Conservation (phyloP, 345 rosid species). For the Arabidopsis arenosa region DNA sequence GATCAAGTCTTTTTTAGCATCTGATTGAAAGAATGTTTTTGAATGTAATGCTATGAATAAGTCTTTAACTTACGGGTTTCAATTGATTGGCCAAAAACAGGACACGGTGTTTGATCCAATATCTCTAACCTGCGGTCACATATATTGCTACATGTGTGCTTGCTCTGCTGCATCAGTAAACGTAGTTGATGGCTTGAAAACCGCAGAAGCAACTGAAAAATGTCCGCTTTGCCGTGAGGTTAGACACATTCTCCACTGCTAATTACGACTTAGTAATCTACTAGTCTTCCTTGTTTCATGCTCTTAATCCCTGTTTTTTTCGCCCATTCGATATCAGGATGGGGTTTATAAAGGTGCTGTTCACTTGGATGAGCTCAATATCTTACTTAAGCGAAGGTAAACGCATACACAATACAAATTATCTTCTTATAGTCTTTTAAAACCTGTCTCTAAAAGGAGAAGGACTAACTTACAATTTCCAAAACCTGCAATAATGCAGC, state of each 20-base stretch:
- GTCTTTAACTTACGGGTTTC: constrained; percentile 3
- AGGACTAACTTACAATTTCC: not conserved
- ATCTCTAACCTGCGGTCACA: constrained; percentile 88
- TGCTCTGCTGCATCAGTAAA: constrained; percentile 93
- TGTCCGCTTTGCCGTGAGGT: constrained; percentile 96
- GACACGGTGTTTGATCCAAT: constrained; percentile 93
- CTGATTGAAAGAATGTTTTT: constrained; percentile 19
- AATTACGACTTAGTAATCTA: not conserved
- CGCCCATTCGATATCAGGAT: constrained; percentile 43
- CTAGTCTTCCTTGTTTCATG: constrained; percentile 12
- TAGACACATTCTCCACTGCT: constrained; percentile 30
- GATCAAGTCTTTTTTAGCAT: constrained; percentile 34
- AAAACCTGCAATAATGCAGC: constrained; percentile 46
- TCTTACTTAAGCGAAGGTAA: constrained; percentile 73
- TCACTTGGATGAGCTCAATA: constrained; percentile 84
- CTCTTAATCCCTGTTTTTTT: not conserved
- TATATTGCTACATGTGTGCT: constrained; percentile 92
- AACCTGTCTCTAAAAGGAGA: not conserved
- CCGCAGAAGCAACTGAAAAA: constrained; percentile 66
- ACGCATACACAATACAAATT: not conserved
- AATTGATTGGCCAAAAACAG: constrained; percentile 48
- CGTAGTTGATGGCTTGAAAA: constrained; percentile 73
- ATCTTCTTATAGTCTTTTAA: constrained; percentile 4
- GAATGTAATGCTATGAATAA: not conserved
- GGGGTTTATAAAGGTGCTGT: constrained; percentile 71